Conservation (phyloP, 306 rosid genomes). For the Cucumis cinereus region DNA sequence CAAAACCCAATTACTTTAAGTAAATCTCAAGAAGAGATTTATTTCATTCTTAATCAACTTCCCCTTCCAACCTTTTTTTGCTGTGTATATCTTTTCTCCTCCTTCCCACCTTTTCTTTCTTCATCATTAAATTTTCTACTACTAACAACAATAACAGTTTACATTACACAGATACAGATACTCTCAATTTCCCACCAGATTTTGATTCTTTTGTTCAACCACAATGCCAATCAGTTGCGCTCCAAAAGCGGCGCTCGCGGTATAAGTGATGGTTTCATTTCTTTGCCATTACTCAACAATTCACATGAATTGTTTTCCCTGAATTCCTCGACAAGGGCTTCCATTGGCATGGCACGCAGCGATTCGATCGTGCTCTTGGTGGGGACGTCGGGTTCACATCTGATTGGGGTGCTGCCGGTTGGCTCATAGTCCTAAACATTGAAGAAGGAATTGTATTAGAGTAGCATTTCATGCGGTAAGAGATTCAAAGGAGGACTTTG, state of each 20-base stretch:
- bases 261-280: conserved; percentile 72
- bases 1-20: conserved; percentile 8
- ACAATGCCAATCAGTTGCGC: conserved; percentile 30
- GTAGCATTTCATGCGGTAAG: too few relatives aligned
- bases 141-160: conserved; percentile 9
- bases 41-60: conserved; percentile 17
- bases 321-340: conserved; percentile 70
- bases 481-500: not conserved
- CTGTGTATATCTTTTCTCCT: not conserved
- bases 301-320: conserved; percentile 65
- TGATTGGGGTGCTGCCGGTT: conserved; percentile 56
- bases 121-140: not conserved
- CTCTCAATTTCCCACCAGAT: not conserved
- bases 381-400: conserved; percentile 57
- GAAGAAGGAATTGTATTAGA: not conserved
- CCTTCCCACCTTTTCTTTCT: not conserved
- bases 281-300: conserved; percentile 38
- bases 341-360: conserved; percentile 79
- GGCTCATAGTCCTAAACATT: conserved; percentile 77
- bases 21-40: conserved; percentile 69
- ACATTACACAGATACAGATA: conserved; percentile 33
- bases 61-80: not conserved
- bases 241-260: conserved; percentile 83
- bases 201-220: not conserved
- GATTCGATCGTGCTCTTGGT: conserved; percentile 70